A percentile compares a stretch with the other conserved stretches of the same genome.
These are phyloP conservation scores for Conringia planisiliqua DNA, from an alignment of 345 rosid genomes.

Conservation along the genomic window DNA sequence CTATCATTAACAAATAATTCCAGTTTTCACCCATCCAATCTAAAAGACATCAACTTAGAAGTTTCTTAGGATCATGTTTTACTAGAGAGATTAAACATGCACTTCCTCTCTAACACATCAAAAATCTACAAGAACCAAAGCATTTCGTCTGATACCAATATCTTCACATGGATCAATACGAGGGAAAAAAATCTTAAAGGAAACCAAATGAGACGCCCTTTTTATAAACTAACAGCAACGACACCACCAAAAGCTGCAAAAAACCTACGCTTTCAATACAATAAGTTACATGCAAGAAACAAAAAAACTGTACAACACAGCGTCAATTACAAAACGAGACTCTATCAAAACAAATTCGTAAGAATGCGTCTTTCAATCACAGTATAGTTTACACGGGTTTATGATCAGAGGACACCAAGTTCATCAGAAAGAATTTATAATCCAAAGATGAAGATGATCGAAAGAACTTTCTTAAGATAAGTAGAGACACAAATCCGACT, in stretches of 20 bases:
- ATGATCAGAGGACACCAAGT: no score
- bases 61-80: not conserved
- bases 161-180: not conserved
- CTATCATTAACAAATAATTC: not conserved
- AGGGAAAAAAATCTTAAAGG: not conserved
- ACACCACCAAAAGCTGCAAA: not conserved
- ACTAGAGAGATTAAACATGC: not conserved
- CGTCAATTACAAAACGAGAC: not conserved
- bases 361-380: not conserved
- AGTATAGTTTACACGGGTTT: not conserved
- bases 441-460: no score
- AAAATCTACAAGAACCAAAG: not conserved
- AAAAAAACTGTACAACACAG: not conserved
- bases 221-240: not conserved
- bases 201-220: not conserved
- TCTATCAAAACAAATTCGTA: not conserved
- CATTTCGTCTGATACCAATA: not conserved
- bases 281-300: not conserved
- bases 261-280: not conserved
- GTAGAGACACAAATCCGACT: not conserved
- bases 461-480: not conserved
- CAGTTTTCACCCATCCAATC: not conserved
- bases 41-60: not conserved
- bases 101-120: not conserved
- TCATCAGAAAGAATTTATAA: no score